A percentile compares a stretch with the other conserved stretches of the same genome.
phyloP scores from a whole-genome alignment of 768 basidiomycete genomes.

The Hericium rajendrae region DNA sequence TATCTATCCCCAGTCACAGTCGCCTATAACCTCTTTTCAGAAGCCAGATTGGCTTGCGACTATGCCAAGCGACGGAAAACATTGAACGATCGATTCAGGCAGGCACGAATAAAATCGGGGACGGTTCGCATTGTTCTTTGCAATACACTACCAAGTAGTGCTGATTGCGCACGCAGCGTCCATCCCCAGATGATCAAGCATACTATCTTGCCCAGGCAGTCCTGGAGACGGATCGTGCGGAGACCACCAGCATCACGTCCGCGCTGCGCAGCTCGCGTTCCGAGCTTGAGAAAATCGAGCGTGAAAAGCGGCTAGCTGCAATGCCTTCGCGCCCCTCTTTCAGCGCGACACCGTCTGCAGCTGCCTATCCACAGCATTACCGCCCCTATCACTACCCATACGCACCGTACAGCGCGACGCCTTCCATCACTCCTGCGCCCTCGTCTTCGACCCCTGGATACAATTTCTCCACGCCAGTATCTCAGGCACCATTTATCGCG shows the following conservation, averaged over 20 bases:
- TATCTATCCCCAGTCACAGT: background rate
- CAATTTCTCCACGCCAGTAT: slow-evolving; percentile 11
- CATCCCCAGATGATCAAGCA: slow-evolving; percentile 52
- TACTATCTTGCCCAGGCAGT: slow-evolving; percentile 54
- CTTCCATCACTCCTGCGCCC: background rate
- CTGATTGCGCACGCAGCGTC: slow-evolving; percentile 31
- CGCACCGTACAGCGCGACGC: slow-evolving; percentile 36
- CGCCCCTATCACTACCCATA: slow-evolving; percentile 54
- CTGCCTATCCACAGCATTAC: slow-evolving; percentile 41
- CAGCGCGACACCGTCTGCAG: slow-evolving; percentile 3
- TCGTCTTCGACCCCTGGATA: slow-evolving; percentile 5
- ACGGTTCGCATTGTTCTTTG: slow-evolving; percentile 34
- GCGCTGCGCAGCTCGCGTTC: slow-evolving; percentile 54
- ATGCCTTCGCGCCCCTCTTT: slow-evolving; percentile 20
- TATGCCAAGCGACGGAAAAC: slow-evolving; percentile 49
- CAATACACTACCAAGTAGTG: background rate
- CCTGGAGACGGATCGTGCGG: slow-evolving; percentile 57
- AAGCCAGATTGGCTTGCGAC: slow-evolving; percentile 60
- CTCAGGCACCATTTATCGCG: slow-evolving; percentile 7
- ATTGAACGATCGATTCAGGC: slow-evolving; percentile 50
- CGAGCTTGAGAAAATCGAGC: slow-evolving; percentile 59
- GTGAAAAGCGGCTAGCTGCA: slow-evolving; percentile 50
- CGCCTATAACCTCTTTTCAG: slow-evolving; percentile 26
- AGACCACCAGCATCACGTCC: slow-evolving; percentile 43
- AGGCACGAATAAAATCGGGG: slow-evolving; percentile 41